Conservation (phyloP, 2,329 filamentous ascomycete genomes). For the Fusarium brachygibbosum region DNA sequence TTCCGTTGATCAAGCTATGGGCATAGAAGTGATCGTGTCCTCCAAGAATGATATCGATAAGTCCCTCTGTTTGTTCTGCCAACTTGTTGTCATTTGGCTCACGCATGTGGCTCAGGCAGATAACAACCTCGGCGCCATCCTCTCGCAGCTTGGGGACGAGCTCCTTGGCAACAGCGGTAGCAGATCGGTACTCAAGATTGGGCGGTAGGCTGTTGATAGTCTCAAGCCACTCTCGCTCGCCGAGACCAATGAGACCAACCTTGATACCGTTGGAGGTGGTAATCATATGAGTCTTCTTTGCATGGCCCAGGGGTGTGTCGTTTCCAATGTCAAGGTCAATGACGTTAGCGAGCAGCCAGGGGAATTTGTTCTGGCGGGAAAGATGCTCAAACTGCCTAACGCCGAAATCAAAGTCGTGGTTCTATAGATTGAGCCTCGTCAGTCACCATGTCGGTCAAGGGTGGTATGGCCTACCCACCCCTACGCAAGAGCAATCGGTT, state of each 20-base stretch:
- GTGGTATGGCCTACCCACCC: conserved; percentile 66
- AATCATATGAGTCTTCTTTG: conserved; percentile 80
- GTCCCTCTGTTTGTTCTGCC: conserved; percentile 77
- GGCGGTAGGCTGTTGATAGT: conserved; percentile 90
- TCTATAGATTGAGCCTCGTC: conserved; percentile 61
- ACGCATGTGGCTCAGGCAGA: conserved; percentile 86
- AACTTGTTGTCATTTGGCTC: conserved; percentile 93
- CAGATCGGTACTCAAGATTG: conserved; percentile 84
- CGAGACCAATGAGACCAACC: conserved; percentile 86
- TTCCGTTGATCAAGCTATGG: conserved; percentile 81
- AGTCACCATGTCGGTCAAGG: conserved; percentile 33
- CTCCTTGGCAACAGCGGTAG: conserved; percentile 79
- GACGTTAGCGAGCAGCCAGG: conserved; percentile 91
- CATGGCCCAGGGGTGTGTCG: conserved; percentile 80
- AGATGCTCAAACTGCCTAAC: conserved; percentile 83
- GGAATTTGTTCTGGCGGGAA: conserved; percentile 81
- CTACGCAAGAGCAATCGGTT: conserved; percentile 85
- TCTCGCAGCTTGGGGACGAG: conserved; percentile 79
- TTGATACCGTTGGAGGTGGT: conserved; percentile 87
- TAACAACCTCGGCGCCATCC: conserved; percentile 84
- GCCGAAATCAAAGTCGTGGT: conserved; percentile 94
- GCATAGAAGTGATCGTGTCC: conserved; percentile 93
- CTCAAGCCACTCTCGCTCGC: conserved; percentile 88
- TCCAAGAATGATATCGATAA: conserved; percentile 87
- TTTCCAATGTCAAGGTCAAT: conserved; percentile 85